Evolutionary conservation across 768 basidiomycete species (phyloP).

Genomic region (Leucogyrophana mollusca): DNA sequence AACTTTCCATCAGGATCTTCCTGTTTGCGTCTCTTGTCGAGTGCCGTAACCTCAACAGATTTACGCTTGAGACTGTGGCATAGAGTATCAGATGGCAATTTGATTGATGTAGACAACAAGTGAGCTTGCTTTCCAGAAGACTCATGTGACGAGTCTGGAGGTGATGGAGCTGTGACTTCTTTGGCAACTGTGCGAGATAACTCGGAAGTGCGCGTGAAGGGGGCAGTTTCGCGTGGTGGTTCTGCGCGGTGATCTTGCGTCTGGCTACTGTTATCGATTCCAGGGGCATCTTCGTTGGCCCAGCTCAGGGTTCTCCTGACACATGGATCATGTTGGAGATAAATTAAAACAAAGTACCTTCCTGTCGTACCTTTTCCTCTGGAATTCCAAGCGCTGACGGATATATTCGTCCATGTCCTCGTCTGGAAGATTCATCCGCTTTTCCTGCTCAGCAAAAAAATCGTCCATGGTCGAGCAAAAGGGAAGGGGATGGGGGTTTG

Average conservation of each 20-base stretch:
- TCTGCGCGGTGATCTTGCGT: not conserved
- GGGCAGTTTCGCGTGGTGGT: not conserved
- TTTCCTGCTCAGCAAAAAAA: slow-evolving; percentile 57
- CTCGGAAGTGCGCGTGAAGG: not conserved
- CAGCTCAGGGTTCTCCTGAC: slow-evolving; percentile 6
- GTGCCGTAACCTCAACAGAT: not conserved
- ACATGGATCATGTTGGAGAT: not conserved
- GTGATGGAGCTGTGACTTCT: not conserved
- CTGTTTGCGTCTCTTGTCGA: not conserved
- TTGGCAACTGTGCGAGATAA: not conserved
- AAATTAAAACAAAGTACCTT: not conserved
- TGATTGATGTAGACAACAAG: too few relatives aligned
- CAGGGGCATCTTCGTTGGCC: not conserved
- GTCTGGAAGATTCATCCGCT: slow-evolving; percentile 50
- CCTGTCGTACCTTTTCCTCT: slow-evolving; percentile 15
- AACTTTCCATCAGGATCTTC: not conserved
- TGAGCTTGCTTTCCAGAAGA: not conserved
- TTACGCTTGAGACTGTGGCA: slow-evolving; percentile 10
- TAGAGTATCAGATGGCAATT: not conserved
- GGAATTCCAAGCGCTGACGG: slow-evolving; percentile 23
- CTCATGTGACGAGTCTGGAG: not conserved
- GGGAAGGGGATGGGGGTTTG: not conserved
- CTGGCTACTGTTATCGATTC: slow-evolving; percentile 1
- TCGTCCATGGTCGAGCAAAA: slow-evolving; percentile 27
- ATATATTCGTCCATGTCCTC: slow-evolving; percentile 52